These are phyloP conservation scores for Cladosporium halotolerans DNA, from an alignment of 2,329 filamentous ascomycete genomes.

Conservation along the genomic window DNA sequence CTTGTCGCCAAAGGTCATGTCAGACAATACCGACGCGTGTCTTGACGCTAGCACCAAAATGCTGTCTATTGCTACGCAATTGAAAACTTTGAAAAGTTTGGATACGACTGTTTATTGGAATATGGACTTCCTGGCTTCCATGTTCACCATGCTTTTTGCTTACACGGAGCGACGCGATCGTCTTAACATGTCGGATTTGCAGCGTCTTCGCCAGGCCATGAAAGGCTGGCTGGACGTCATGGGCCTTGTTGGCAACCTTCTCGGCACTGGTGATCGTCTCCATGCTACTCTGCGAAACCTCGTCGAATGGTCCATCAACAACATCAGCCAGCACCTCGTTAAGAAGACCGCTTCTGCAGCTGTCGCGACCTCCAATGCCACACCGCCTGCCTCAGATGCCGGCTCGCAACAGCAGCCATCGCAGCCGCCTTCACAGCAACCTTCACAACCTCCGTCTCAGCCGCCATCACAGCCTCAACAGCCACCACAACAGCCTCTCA, in stretches of 20 bases:
- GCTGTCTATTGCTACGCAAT: conserved; percentile 52
- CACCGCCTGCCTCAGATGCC: conserved; percentile 5
- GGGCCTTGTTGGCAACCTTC: conserved; percentile 57
- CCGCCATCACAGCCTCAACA: background rate
- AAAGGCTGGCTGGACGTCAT: conserved; percentile 62
- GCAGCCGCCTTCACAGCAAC: background rate
- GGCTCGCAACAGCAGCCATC: background rate
- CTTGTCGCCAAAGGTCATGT: conserved; percentile 54
- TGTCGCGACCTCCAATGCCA: conserved; percentile 30
- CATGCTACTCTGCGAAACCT: conserved; percentile 45
- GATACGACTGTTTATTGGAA: conserved; percentile 75
- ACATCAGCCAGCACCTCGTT: conserved; percentile 40
- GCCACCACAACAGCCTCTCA: background rate
- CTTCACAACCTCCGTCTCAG: background rate
- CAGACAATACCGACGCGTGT: conserved; percentile 51
- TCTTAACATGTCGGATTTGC: conserved; percentile 53
- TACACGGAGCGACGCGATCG: conserved; percentile 61
- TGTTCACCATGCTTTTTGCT: conserved; percentile 65
- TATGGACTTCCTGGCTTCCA: conserved; percentile 64
- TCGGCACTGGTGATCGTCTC: conserved; percentile 51
- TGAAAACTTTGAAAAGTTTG: conserved; percentile 60
- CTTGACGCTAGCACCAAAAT: conserved; percentile 60
- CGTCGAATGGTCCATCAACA: conserved; percentile 42
- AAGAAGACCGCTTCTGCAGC: conserved; percentile 38
- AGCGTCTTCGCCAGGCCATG: conserved; percentile 61